Conservation (phyloP, 2,329 filamentous ascomycete species). For the Parascedosporium putredinis region DNA sequence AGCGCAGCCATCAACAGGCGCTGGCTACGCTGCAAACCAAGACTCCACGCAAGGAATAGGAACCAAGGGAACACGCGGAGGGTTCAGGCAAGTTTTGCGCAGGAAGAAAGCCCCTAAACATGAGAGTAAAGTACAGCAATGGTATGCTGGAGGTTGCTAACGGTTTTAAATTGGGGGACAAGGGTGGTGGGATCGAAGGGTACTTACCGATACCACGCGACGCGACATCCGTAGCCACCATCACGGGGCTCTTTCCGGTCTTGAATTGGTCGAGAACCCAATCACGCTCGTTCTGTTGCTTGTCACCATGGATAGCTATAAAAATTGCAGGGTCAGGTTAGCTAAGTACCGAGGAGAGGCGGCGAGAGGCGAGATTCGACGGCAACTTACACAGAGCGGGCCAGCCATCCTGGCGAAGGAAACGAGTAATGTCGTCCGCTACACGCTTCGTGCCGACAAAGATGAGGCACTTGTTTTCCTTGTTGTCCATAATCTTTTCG, state of each 20-base stretch:
- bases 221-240: constrained; percentile 99
- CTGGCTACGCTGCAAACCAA: constrained; percentile 71
- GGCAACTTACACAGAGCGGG: constrained; percentile 84
- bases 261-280: constrained; percentile 99
- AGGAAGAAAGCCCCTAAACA: constrained; percentile 79
- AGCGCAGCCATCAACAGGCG: constrained; percentile 33
- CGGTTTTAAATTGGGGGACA: constrained; percentile 47
- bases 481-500: constrained; percentile 96
- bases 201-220: constrained; percentile 99
- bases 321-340: not conserved
- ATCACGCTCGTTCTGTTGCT: constrained; percentile 98
- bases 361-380: constrained; percentile 10
- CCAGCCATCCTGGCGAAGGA: constrained; percentile 96
- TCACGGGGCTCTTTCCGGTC: constrained; percentile 97
- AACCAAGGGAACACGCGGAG: constrained; percentile 73
- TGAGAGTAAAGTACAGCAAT: constrained; percentile 80
- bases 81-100: constrained; percentile 86
- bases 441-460: constrained; percentile 93
- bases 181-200: constrained; percentile 25
- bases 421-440: constrained; percentile 93
- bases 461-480: constrained; percentile 87
- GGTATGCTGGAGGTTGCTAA: constrained; percentile 8
- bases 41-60: constrained; percentile 63
- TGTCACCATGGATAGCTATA: constrained; percentile 98
- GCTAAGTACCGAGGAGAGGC: not conserved